Base-by-base conservation (phyloP, 108 stramenopile genomes). In the Licmophora abbreviata region DNA sequence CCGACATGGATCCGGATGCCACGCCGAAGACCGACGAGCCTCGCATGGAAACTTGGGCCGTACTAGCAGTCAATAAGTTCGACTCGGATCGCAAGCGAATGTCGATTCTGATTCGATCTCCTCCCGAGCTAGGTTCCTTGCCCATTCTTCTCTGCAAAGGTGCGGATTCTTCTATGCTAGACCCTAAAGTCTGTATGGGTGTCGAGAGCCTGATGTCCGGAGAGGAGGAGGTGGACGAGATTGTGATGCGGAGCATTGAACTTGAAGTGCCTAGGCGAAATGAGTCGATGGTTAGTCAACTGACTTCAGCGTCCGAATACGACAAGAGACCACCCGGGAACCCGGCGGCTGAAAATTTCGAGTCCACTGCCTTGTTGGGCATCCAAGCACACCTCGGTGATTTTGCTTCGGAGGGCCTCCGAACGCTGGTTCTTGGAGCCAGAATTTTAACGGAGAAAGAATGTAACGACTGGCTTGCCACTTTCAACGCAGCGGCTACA, bases 11-110 rank as follows among this genome's bases (percentile, higher is more conserved):
- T 35, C 17, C 33, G 17, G 38, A 28, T 4, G 29, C 10, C 28
- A 29, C 32, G n/a, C 22, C 26, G 32, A 50, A 28, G 3, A 14
- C 24, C n/a, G 45, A 44, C 21, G 55, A 63, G 10, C 46, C 51
- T 29, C 56, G 60, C 11, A 44, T 51, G 22, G 85, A 88, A 62
- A 77, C 74, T 2, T 95, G 90, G 89, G 37, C 67, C 29, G 66
- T 94, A 50, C 76, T 97, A 21, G 94, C 95, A 18, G 76, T 95
- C 6, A 92, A 95, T 52, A 91, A 88, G 56, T 97, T 97, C 61
- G 90, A 95, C 57, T 88, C 92, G 14, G 83, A 87, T 35, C 66
- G 96, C 29, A 97, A 97, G 68, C 59, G 96, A 34, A 97, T 97
- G 96, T 93, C 92, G 27, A 85, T 97, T 36, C 49, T 97, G 14